Percentiles rank a stretch among this genome's conserved stretches.
Conservation (phyloP, 768 basidiomycete species). For the Tremella fuciformis region DNA sequence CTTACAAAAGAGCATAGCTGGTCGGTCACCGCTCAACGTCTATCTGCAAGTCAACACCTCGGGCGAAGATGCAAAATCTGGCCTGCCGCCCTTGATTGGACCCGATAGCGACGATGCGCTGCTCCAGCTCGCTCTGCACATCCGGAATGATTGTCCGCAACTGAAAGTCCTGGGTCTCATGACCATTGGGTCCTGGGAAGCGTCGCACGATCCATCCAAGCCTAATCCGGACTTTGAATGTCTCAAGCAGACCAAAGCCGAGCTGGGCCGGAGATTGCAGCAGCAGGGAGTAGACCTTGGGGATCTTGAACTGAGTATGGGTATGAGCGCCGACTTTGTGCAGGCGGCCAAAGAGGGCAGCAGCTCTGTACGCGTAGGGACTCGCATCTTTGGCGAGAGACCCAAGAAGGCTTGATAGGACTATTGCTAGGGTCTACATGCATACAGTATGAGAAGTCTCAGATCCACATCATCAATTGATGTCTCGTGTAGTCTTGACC, state of each 20-base stretch:
- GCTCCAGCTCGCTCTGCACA: slow-evolving; percentile 66
- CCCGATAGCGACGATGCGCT: slow-evolving; percentile 50
- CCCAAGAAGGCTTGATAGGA: slow-evolving; percentile 56
- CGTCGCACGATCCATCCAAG: slow-evolving; percentile 60
- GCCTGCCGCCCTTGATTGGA: slow-evolving; percentile 62
- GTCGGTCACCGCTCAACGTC: slow-evolving; percentile 70
- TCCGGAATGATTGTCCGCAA: slow-evolving; percentile 69
- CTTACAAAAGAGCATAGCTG: slow-evolving; percentile 67
- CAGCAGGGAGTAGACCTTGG: slow-evolving; percentile 27
- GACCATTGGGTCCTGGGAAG: slow-evolving; percentile 86
- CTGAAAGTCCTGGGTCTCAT: slow-evolving; percentile 82
- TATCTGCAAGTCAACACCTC: slow-evolving; percentile 95
- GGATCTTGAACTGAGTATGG: slow-evolving; percentile 63
- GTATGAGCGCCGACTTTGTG: slow-evolving; percentile 94
- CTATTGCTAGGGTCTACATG: slow-evolving; percentile 5
- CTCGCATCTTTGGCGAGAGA: slow-evolving; percentile 78
- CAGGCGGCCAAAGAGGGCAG: slow-evolving; percentile 78
- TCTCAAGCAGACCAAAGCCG: slow-evolving; percentile 64
- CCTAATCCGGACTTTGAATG: slow-evolving; percentile 71
- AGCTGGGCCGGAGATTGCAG: slow-evolving; percentile 51
- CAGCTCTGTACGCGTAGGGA: slow-evolving; percentile 85
- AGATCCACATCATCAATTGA: slow-evolving; percentile 45
- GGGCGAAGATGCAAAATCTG: slow-evolving; percentile 85
- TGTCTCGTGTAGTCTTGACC: slow-evolving; percentile 49
- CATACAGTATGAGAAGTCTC: slow-evolving; percentile 6